Conservation (phyloP, 345 rosid species). For the Trapa incisa region DNA sequence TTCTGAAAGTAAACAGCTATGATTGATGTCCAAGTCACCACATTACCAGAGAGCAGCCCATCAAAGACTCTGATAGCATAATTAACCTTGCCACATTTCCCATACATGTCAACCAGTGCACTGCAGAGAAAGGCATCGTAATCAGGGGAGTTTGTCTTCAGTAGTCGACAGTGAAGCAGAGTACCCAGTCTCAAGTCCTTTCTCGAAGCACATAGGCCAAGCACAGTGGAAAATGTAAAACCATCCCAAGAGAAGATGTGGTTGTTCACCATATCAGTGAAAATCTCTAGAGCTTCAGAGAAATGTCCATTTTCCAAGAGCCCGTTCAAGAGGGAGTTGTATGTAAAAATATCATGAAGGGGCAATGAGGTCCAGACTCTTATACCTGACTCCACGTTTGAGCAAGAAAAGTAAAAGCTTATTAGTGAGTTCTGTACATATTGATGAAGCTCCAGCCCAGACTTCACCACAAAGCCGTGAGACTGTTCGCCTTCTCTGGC, state of each 20-base stretch:
- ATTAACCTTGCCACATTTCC: conserved; percentile 43
- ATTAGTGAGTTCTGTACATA: conserved; percentile 52
- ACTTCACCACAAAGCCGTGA: conserved; percentile 54
- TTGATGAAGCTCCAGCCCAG: conserved; percentile 44
- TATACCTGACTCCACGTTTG: conserved; percentile 28
- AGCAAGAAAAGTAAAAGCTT: conserved; percentile 39
- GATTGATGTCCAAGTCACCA: conserved; percentile 52
- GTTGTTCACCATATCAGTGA: conserved; percentile 29
- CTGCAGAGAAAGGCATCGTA: conserved; percentile 28
- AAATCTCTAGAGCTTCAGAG: conserved; percentile 37
- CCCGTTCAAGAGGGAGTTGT: conserved; percentile 52
- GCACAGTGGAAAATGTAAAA: conserved; percentile 37
- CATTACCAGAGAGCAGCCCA: conserved; percentile 24
- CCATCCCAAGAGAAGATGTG: conserved; percentile 36
- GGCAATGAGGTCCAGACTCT: conserved; percentile 29
- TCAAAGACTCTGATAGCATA: conserved; percentile 45
- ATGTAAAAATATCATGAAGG: conserved; percentile 29
- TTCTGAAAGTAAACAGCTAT: conserved; percentile 60
- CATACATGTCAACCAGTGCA: conserved; percentile 64
- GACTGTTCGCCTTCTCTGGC: conserved; percentile 49
- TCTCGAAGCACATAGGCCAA: conserved; percentile 41
- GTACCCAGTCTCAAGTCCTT: conserved; percentile 41
- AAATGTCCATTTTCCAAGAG: conserved; percentile 35
- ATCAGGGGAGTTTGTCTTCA: conserved; percentile 25
- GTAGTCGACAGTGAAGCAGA: conserved; percentile 43